Base-by-base conservation (phyloP, 2,329 filamentous ascomycete genomes). In the Alternaria atra region DNA sequence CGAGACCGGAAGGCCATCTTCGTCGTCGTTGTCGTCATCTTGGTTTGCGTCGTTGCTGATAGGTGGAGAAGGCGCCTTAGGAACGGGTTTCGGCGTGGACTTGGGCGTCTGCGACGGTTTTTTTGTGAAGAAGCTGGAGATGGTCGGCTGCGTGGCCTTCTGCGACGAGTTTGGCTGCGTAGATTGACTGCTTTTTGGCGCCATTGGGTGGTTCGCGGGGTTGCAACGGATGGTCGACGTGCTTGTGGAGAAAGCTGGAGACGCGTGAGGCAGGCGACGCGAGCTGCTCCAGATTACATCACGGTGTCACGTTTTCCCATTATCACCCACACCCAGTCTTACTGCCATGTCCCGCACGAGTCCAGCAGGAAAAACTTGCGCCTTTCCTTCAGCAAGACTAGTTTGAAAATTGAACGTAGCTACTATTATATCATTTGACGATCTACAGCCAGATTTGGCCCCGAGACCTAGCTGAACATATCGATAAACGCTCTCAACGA, bases 81-180 rank as follows among this genome's bases (percentile, higher is more conserved):
- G 61, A 7, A 48, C 52, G 50, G 59, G 65, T 20, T 61, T 63
- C 13, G 61, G 56, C 4, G 42, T 43, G 53, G 58, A 63, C 65
- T 70, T 75, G 63, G 74, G 77, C 67, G 77, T 69, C 73, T 75
- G 74, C 60, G 77, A 68, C 5, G 76, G 62, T 61, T 80, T 81
- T 2, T 75, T 74, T 1, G 88, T 86, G 76, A 97, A 97, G 80
- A 97, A 97, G 74, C 89, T 94, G 3, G 92, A 95, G 63, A 97
- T 90, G 1, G 92, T 92, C 67, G 90, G 87, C 74, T 97, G 92
- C 71, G 90, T 91, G 79, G 90, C 91, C 55, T 70, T 74, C 43
- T 83, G 79, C 9, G 78, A 77, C 9, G 75, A 74, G 39, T 65
- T 67, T 30, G 66, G 64, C 46, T 69, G 62, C 25, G 73, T 68